Percentiles rank a stretch among this genome's conserved stretches.
These are phyloP conservation scores for Ramaria rubella DNA, from an alignment of 768 basidiomycete species.

Conservation along the genomic window DNA sequence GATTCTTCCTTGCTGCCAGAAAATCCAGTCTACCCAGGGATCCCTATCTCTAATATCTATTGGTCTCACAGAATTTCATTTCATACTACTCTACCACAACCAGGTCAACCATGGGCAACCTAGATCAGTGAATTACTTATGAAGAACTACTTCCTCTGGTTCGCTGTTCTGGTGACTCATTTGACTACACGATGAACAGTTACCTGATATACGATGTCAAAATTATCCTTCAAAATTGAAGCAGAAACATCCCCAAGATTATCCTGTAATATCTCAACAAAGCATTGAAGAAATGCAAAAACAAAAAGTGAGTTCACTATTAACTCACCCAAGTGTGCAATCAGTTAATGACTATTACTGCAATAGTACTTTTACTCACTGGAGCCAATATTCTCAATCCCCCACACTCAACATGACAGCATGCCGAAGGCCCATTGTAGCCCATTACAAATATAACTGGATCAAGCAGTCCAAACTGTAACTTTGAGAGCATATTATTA, in stretches of 20 bases:
- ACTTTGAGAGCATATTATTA: slow-evolving; percentile 62
- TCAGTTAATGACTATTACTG: slow-evolving; percentile 1
- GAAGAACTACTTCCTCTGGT: slow-evolving; percentile 82
- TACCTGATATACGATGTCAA: slow-evolving; percentile 93
- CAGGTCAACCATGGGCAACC: slow-evolving; percentile 71
- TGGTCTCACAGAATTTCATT: slow-evolving; percentile 87
- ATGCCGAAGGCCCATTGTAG: slow-evolving; percentile 54
- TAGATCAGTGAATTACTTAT: slow-evolving; percentile 77
- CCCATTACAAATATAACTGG: slow-evolving; percentile 65
- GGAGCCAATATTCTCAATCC: slow-evolving; percentile 77
- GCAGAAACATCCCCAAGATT: slow-evolving; percentile 86
- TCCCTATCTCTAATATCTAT: slow-evolving; percentile 76
- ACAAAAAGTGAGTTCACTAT: slow-evolving; percentile 85
- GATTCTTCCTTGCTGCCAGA: slow-evolving; percentile 24
- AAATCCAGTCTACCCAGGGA: slow-evolving; percentile 23
- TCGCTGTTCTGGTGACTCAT: no score
- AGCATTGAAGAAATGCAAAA: slow-evolving; percentile 82
- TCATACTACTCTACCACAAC: slow-evolving; percentile 77
- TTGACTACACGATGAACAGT: slow-evolving; percentile 14
- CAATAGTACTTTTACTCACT: slow-evolving; percentile 34
- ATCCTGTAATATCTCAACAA: slow-evolving; percentile 74
- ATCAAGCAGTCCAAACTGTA: slow-evolving; percentile 20
- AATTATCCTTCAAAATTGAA: slow-evolving; percentile 78
- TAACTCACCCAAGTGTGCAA: neutral
- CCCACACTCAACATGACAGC: slow-evolving; percentile 74